Percentiles rank a stretch among this genome's conserved stretches.
Conservation (phyloP, 2,329 filamentous ascomycete genomes). For the Xylariaceae sp. region DNA sequence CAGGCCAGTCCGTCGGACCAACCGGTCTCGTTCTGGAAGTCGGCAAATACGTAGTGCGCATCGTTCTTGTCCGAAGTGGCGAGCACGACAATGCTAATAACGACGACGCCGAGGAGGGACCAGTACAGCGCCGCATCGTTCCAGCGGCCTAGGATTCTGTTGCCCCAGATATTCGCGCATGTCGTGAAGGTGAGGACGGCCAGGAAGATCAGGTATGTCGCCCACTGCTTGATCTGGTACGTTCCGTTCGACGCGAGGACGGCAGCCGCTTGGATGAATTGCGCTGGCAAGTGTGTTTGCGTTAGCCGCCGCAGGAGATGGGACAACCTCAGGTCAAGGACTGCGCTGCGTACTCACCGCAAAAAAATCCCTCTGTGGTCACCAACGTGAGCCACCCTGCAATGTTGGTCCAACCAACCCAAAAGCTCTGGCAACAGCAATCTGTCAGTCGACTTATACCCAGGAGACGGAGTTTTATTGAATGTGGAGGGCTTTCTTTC, state of each 20-base stretch:
- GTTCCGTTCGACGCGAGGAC: conserved; percentile 35
- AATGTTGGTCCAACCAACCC: conserved; percentile 41
- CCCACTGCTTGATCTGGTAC: conserved; percentile 34
- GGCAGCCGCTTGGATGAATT: conserved; percentile 38
- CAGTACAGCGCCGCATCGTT: conserved; percentile 39
- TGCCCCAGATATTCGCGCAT: conserved; percentile 37
- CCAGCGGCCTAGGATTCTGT: conserved; percentile 36
- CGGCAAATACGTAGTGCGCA: conserved; percentile 38
- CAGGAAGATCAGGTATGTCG: conserved; percentile 40
- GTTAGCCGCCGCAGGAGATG: not conserved
- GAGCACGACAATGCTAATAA: conserved; percentile 40
- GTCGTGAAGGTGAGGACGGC: conserved; percentile 34
- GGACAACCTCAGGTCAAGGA: too few species aligned
- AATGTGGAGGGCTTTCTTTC: not conserved
- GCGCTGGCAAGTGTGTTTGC: conserved; percentile 26
- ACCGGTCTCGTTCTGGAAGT: conserved; percentile 40
- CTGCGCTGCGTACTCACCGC: conserved; percentile 31
- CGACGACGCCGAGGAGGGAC: conserved; percentile 37
- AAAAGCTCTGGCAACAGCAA: conserved; percentile 33
- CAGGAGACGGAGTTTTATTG: too few species aligned
- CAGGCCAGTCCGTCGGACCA: conserved; percentile 43
- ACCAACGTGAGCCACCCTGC: conserved; percentile 41
- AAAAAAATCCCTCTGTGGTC: conserved; percentile 40
- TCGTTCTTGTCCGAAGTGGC: conserved; percentile 37
- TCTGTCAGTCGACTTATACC: not conserved